Evolutionary conservation across 495 filamentous ascomycete genomes (phyloP).

Genomic region (Tuber umbilicatum): DNA sequence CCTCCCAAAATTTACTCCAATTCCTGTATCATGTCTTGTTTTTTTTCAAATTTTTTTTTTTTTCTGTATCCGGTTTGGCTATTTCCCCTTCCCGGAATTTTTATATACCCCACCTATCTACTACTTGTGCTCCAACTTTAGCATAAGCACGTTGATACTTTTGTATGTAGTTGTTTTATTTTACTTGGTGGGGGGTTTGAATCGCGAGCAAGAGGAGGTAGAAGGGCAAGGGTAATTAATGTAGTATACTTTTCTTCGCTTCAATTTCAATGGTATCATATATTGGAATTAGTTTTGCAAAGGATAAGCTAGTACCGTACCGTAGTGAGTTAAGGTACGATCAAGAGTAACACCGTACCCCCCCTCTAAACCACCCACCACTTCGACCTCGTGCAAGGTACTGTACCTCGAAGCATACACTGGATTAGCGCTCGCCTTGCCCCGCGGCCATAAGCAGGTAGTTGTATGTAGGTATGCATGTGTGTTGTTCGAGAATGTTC

Average conservation of each 20-base stretch:
- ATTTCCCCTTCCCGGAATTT: not conserved
- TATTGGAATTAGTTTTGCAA: not conserved
- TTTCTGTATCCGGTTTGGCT: not conserved
- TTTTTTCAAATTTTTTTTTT: not conserved
- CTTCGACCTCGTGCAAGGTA: not conserved
- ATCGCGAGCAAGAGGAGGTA: not conserved
- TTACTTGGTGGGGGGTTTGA: not conserved
- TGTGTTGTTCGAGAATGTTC: not conserved
- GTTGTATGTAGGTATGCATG: not conserved
- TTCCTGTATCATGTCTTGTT: not conserved
- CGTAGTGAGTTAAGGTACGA: not conserved
- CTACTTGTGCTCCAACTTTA: not conserved
- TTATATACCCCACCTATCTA: not conserved
- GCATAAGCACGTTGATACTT: not conserved
- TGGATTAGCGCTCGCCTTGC: not conserved
- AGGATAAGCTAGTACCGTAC: not conserved
- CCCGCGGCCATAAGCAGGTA: not conserved
- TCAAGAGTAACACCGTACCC: not conserved
- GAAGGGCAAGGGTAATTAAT: not conserved
- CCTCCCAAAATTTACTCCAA: not conserved
- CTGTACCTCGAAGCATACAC: not conserved
- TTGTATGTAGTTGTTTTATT: constrained; percentile 1
- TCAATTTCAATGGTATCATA: not conserved
- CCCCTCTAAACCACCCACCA: not conserved
- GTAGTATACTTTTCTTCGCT: not conserved